Evolutionary conservation across 495 filamentous ascomycete genomes (phyloP), one percentile per base, ranked within the genome.

Genomic region (Lophiotrema nucula): DNA sequence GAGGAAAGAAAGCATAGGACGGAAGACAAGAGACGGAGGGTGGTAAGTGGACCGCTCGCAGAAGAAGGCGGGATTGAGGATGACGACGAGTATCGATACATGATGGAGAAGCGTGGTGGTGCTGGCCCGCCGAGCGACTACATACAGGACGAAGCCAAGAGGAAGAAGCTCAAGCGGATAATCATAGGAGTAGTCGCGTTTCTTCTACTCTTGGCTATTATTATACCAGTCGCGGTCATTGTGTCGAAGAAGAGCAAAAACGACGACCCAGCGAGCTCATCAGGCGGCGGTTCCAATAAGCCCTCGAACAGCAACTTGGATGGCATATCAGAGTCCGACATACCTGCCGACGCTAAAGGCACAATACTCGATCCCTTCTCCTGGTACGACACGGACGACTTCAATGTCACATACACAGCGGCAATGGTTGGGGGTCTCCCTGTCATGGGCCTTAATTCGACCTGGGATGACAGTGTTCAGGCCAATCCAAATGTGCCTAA

Each of bases 371-470:
- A 99, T 71, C 95, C 95, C 0, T 96, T 89, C 58, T 85, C 87
- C 12, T 99, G 95, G 95, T 87, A 88, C 46, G 88, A 96, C 61
- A 97, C 92, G 1, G 81, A 77, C 1, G 91, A 90, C 65, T 95
- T 97, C 72, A 99, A 99, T 67, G 75, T 95, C 51, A 97, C 95
- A 0, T 99, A 92, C 68, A 99, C 95, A 0, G 81, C 84, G 63
- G 83, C 80, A 31, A 92, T 83, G 0, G 85, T 97, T 0, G 95
- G 93, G 10, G 89, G 87, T 5, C 78, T 99, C 26, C 82, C 88
- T 0, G 63, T 97, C 44, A 97, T 97, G 89, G 95, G 95, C 2
- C 78, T 99, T 10, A 86, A 88, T 64, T 85, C 84, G 2, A 79
- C 83, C 1, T 99, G 91, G 88, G 86, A 97, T 68, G 92, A 99